These are phyloP conservation scores for Jamesozyma lodderae DNA, from an alignment of 805 yeast species.

Conservation along the genomic window DNA sequence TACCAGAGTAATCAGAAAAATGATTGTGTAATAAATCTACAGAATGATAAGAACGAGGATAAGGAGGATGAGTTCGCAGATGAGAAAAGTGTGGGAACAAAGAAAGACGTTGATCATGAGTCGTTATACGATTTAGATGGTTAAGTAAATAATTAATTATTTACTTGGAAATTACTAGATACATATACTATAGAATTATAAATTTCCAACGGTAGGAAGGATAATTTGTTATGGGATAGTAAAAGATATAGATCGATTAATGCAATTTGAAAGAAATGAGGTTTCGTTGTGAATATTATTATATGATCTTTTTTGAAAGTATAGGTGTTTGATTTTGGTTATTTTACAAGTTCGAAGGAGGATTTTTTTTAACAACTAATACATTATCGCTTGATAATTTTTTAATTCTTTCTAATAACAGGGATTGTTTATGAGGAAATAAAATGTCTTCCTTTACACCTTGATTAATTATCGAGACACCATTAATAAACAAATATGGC, in stretches of 20 bases:
- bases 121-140: constrained; percentile 7
- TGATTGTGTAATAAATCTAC: no score
- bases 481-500: constrained; percentile 22
- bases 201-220: no score
- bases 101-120: background rate
- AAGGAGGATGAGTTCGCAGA: constrained; percentile 1
- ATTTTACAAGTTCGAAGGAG: constrained; percentile 21
- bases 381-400: constrained; percentile 13
- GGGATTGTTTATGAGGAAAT: constrained; percentile 8
- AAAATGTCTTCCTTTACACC: constrained; percentile 11
- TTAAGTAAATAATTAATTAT: constrained; percentile 1
- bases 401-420: constrained; percentile 11
- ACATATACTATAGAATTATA: no score
- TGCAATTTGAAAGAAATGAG: no score
- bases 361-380: constrained; percentile 10
- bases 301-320: background rate
- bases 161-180: no score
- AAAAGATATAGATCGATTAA: no score
- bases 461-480: constrained; percentile 15
- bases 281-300: background rate
- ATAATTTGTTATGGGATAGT: no score
- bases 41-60: constrained; percentile 1
- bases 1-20: no score
- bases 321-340: no score
- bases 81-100: background rate